Percentiles rank a stretch among this genome's conserved stretches.
Evolutionary conservation across 805 yeast genomes (phyloP).

Genomic region (Kazachstania psychrophila): DNA sequence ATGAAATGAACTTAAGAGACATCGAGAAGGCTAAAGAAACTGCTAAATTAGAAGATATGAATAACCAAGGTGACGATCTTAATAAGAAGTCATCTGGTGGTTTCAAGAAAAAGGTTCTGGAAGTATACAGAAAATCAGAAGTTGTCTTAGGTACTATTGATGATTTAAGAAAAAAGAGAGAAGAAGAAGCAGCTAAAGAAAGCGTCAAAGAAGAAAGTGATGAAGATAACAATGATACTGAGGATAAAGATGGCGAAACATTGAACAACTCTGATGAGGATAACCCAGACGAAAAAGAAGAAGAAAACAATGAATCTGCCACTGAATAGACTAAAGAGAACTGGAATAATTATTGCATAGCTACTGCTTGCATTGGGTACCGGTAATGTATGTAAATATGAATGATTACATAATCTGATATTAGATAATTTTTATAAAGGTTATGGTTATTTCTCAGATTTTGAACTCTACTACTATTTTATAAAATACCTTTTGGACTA

Average conservation of each 20-base stretch:
- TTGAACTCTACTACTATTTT: no score
- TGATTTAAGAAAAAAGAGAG: constrained; percentile 31
- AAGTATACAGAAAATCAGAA: constrained; percentile 51
- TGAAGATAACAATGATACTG: background rate
- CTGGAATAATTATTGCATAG: no score
- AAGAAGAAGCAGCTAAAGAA: constrained; percentile 16
- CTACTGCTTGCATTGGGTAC: no score
- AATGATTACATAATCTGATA: no score
- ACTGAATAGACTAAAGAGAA: no score
- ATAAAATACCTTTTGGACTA: no score
- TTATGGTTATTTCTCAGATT: no score
- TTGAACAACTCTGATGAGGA: no score
- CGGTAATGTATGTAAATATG: no score
- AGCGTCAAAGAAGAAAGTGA: constrained; percentile 4
- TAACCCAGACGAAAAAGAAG: constrained; percentile 3
- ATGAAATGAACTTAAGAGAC: constrained; percentile 55
- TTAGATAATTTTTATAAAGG: no score
- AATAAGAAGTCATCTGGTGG: constrained; percentile 40
- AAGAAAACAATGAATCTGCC: no score
- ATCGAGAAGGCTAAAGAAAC: constrained; percentile 55
- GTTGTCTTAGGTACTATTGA: constrained; percentile 55
- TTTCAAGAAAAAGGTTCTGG: constrained; percentile 34
- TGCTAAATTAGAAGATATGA: constrained; percentile 68
- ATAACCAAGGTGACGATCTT: constrained; percentile 37
- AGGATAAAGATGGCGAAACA: constrained; percentile 1